phyloP scores from a whole-genome alignment of 306 rosid genomes.

The Vigna mungo region DNA sequence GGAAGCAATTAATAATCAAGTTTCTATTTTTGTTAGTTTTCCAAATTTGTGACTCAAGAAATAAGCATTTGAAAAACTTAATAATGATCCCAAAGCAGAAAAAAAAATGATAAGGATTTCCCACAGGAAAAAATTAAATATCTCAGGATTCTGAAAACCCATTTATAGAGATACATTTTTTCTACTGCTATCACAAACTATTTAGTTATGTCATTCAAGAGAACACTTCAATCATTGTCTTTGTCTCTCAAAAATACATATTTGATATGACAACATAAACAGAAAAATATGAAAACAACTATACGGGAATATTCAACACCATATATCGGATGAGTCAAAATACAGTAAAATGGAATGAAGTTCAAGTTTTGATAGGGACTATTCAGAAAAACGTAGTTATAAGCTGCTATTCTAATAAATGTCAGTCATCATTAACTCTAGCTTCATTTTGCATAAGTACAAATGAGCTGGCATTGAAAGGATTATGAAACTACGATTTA shows the following conservation, averaged over 20 bases:
- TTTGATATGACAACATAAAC: constrained; percentile 1
- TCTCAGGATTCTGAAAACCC: constrained; percentile 13
- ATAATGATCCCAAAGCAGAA: constrained; percentile 10
- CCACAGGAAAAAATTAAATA: constrained; percentile 12
- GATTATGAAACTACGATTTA: neutral
- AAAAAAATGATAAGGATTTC: constrained; percentile 24
- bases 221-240: neutral
- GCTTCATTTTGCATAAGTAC: neutral
- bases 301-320: neutral
- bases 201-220: constrained; percentile 21
- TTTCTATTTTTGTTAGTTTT: constrained; percentile 21
- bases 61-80: constrained; percentile 35
- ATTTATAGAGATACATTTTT: constrained; percentile 7
- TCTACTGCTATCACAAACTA: constrained; percentile 1
- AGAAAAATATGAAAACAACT: neutral
- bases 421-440: constrained; percentile 13
- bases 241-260: constrained; percentile 14
- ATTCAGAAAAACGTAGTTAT: constrained; percentile 16
- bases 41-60: constrained; percentile 29
- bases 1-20: constrained; percentile 47
- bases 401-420: constrained; percentile 18
- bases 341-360: neutral
- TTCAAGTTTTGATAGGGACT: constrained; percentile 12
- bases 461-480: constrained; percentile 25
- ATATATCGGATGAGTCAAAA: constrained; percentile 5